Conservation (phyloP, 495 filamentous ascomycete species). For the Penicillium riverlandense region DNA sequence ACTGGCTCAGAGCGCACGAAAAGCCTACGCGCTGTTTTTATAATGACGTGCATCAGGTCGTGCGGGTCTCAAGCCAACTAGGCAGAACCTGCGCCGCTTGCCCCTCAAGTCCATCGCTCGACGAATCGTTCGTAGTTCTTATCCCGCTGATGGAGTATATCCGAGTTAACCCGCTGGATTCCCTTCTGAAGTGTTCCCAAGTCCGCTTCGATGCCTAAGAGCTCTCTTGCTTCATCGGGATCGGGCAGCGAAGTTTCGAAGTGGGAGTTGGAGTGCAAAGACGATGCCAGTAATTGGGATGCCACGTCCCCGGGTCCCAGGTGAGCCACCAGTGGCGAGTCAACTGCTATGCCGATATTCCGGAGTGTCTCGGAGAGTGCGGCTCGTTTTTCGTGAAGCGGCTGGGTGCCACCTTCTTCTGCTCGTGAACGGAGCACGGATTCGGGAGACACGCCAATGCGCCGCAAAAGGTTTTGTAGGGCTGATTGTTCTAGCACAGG, state of each 20-base stretch:
- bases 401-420: slow-evolving; percentile 9
- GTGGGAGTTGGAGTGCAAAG: slow-evolving; percentile 24
- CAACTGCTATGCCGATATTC: slow-evolving; percentile 19
- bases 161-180: slow-evolving; percentile 25
- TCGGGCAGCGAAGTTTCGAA: slow-evolving; percentile 24
- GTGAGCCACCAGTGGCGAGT: slow-evolving; percentile 24
- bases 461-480: slow-evolving; percentile 30
- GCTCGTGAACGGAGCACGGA: slow-evolving; percentile 20
- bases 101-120: slow-evolving; percentile 20
- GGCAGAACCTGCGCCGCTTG: not conserved
- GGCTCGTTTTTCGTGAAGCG: slow-evolving; percentile 24
- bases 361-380: slow-evolving; percentile 20
- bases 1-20: slow-evolving; percentile 7
- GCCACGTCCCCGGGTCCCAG: slow-evolving; percentile 24
- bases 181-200: slow-evolving; percentile 26
- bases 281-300: slow-evolving; percentile 23
- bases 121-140: slow-evolving; percentile 23
- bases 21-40: not conserved
- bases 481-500: slow-evolving; percentile 17
- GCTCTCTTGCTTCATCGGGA: slow-evolving; percentile 13
- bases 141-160: slow-evolving; percentile 30
- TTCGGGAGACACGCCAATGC: slow-evolving; percentile 27
- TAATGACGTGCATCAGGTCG: too few relatives aligned
- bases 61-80: not conserved
- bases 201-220: slow-evolving; percentile 23